Percentiles rank a stretch among this genome's conserved stretches.
Conservation (phyloP, 1,284 basidiomycete species). For the Naganishia sp. region DNA sequence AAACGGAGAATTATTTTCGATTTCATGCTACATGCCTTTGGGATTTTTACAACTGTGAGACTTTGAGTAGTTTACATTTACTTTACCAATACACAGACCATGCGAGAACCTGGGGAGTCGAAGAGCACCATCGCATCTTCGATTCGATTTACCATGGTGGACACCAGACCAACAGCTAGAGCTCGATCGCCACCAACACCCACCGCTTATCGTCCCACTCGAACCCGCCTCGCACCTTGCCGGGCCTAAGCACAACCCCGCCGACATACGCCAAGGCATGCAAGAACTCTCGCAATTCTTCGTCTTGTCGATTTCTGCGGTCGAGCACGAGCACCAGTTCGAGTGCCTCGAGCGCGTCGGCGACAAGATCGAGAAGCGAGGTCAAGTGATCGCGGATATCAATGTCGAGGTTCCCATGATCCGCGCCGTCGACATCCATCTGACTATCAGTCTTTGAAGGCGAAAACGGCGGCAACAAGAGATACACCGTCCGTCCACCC, state of each 20-base stretch:
- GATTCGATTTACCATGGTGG: not conserved
- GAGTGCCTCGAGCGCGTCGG: constrained; percentile 46
- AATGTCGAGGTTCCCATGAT: constrained; percentile 35
- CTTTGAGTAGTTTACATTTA: too few relatives aligned
- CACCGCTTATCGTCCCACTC: constrained; percentile 50
- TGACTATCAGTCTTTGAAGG: constrained; percentile 14
- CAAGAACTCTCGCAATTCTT: constrained; percentile 46
- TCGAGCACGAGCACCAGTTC: constrained; percentile 49
- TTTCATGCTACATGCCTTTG: too few relatives aligned
- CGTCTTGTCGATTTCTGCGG: constrained; percentile 45
- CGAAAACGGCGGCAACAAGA: constrained; percentile 44
- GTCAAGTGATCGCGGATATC: constrained; percentile 52
- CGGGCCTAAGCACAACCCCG: constrained; percentile 45
- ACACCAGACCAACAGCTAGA: constrained; percentile 1
- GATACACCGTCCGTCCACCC: constrained; percentile 44
- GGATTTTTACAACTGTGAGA: not conserved
- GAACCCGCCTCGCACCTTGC: constrained; percentile 46
- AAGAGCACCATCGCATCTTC: not conserved
- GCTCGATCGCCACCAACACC: constrained; percentile 53
- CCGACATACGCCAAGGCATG: constrained; percentile 54
- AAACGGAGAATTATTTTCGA: too few relatives aligned
- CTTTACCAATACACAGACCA: too few relatives aligned
- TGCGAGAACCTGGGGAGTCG: not conserved
- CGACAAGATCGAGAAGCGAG: constrained; percentile 50
- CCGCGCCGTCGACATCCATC: constrained; percentile 36